Evolutionary conservation across 306 rosid genomes (phyloP).

Genomic region (Ziziphus jujuba): DNA sequence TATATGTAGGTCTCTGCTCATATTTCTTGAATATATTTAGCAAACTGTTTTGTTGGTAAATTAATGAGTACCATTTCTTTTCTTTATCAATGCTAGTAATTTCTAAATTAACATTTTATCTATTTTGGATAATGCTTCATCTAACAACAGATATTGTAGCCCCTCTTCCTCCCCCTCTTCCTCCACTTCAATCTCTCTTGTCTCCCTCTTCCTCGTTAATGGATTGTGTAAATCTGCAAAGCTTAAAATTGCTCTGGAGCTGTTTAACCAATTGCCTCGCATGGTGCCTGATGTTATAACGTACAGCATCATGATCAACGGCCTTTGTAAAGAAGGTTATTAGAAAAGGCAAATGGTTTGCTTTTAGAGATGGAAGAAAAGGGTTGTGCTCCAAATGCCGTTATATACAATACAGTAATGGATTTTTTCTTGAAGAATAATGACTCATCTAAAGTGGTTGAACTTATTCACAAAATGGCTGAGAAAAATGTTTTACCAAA

Average conservation of each 20-base stretch:
- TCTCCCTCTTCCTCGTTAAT: conserved; percentile 28
- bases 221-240: conserved; percentile 36
- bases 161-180: too few species aligned
- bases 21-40: too few species aligned
- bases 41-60: too few species aligned
- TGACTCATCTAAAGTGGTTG: conserved; percentile 33
- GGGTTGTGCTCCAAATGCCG: conserved; percentile 39
- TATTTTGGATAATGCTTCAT: too few species aligned
- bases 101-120: too few species aligned
- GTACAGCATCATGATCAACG: conserved; percentile 41
- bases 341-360: conserved; percentile 43
- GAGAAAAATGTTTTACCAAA: conserved; percentile 39
- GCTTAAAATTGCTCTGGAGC: conserved; percentile 35
- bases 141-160: too few species aligned
- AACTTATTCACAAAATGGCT: conserved; percentile 44
- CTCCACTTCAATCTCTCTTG: too few species aligned
- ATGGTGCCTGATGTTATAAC: conserved; percentile 28
- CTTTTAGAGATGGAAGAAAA: conserved; percentile 37
- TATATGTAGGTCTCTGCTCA: too few species aligned
- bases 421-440: conserved; percentile 35
- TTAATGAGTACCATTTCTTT: too few species aligned
- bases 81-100: too few species aligned
- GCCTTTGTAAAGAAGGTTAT: conserved; percentile 35
- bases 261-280: conserved; percentile 20
- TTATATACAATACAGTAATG: conserved; percentile 37